Evolutionary conservation across 805 yeast species (phyloP).

Genomic region (Isabelozyma heimii): DNA sequence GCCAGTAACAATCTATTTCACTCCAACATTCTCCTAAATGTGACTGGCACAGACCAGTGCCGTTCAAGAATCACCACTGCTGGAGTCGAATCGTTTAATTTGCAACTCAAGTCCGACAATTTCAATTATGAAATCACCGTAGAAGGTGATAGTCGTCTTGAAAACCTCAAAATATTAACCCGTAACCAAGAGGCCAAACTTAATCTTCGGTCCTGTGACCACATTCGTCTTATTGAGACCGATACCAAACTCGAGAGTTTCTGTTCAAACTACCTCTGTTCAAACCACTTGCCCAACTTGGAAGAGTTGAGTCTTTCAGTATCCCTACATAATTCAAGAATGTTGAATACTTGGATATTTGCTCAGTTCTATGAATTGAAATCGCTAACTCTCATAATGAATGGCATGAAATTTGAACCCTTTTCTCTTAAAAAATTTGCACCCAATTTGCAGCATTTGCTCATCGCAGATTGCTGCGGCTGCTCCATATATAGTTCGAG

Average conservation of each 20-base stretch:
- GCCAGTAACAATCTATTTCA: neutral
- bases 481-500: neutral
- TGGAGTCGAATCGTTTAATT: neutral
- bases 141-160: neutral
- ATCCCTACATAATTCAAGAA: neutral
- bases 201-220: neutral
- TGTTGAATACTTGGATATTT: neutral
- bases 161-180: neutral
- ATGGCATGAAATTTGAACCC: neutral
- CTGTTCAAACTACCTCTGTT: neutral
- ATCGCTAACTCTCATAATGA: neutral
- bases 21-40: neutral
- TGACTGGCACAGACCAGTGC: no score
- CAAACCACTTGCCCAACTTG: neutral
- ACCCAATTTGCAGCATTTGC: neutral
- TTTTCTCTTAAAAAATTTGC: neutral
- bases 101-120: neutral
- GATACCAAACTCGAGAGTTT: neutral
- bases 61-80: neutral
- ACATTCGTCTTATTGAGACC: neutral
- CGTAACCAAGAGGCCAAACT: neutral
- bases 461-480: neutral
- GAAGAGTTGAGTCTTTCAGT: neutral
- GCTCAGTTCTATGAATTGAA: neutral
- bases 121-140: neutral